Conservation (phyloP, 495 filamentous ascomycete genomes). For the Tetracladium marchalianum region DNA sequence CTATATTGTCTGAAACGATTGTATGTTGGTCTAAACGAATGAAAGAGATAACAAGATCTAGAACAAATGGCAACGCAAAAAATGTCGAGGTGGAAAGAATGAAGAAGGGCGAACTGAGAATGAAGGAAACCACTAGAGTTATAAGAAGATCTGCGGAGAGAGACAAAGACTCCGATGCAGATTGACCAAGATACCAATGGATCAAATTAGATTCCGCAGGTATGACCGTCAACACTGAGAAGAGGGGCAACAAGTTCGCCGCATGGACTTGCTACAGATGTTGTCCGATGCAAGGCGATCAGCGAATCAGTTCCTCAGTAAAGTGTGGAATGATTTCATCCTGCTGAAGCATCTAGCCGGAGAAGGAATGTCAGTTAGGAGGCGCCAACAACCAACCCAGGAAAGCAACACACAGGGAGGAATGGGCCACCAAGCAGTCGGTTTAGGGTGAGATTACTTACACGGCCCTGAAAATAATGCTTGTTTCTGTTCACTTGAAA, state of each 20-base stretch:
- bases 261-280: not conserved
- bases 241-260: not conserved
- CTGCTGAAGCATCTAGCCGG: no score
- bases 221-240: no score
- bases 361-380: not conserved
- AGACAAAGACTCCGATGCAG: not conserved
- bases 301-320: not conserved
- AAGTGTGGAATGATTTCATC: no score
- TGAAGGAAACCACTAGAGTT: constrained; percentile 15
- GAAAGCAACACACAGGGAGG: not conserved
- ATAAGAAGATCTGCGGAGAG: constrained; percentile 10
- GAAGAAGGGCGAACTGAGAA: constrained; percentile 23
- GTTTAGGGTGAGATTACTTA: no score
- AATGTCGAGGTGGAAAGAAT: constrained; percentile 40
- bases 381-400: not conserved
- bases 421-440: no score
- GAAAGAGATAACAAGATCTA: constrained; percentile 33
- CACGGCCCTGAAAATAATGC: no score
- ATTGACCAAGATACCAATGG: not conserved
- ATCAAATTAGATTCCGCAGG: not conserved
- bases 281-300: not conserved
- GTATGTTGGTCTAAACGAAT: constrained; percentile 13
- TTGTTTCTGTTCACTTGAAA: no score
- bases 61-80: constrained; percentile 42
- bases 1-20: constrained; percentile 2